phyloP scores from a whole-genome alignment of 352 stramenopile genomes.

The Globisporangium okanoganense region DNA sequence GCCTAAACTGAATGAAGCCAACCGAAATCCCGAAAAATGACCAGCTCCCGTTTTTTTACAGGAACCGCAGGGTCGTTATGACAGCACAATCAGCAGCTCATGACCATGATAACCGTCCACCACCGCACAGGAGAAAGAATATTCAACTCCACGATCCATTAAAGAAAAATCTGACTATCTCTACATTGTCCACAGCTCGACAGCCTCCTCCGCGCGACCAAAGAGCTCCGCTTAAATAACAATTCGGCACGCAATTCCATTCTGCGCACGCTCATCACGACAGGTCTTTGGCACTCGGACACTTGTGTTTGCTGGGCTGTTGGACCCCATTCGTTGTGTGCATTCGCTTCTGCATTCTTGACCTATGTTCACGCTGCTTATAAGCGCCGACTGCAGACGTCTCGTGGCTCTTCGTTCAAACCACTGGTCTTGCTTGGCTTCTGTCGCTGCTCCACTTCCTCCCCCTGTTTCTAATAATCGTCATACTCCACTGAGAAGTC shows the following conservation, averaged over 20 bases:
- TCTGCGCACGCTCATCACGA: neutral
- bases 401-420: constrained; percentile 2
- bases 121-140: neutral
- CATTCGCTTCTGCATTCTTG: neutral
- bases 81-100: too few species aligned
- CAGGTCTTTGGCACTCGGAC: neutral
- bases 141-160: neutral
- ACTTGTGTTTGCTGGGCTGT: neutral
- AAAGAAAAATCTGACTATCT: constrained; percentile 7
- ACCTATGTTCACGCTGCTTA: neutral
- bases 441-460: constrained; percentile 10
- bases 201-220: neutral
- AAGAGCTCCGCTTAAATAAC: constrained; percentile 8
- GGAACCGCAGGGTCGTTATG: too few species aligned
- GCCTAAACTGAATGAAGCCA: neutral
- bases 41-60: too few species aligned
- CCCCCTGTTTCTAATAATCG: constrained; percentile 37
- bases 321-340: neutral
- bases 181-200: constrained; percentile 1
- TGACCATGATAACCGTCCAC: neutral
- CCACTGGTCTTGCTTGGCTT: neutral
- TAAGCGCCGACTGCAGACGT: neutral
- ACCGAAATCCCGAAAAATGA: neutral
- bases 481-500: constrained; percentile 45
- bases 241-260: neutral